Evolutionary conservation across 441 rosid species (phyloP), one percentile per base, ranked within the genome.

Genomic region (Theobroma grandiflorum): DNA sequence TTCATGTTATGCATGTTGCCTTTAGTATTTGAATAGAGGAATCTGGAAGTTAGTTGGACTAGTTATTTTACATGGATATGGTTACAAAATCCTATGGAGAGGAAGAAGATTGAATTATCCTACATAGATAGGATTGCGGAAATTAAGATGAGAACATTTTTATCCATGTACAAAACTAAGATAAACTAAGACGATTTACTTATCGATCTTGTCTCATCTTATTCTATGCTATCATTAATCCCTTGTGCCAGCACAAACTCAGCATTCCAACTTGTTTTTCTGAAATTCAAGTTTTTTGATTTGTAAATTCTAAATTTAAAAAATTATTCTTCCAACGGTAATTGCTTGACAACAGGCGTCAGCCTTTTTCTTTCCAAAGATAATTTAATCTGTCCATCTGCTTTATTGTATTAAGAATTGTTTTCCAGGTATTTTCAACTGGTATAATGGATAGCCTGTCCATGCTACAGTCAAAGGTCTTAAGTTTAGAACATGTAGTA

Each of bases 401-500:
- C 50, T 79, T 50, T 74, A 26, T 50, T 77, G 52, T 58, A 26
- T 42, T 71, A 26, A 52, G 62, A 74, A 59, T 68, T 66, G 47
- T 68, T 75, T 74, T 81, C 0, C 91, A 96, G 99, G 95, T 73
- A 61, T 90, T 96, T 84, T 88, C 97, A 81, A 84, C 88, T 74
- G 91, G 97, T 75, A 79, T 90, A 35, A 89, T 87, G 89, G 94
- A 89, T 80, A 89, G 82, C 78, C 84, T 94, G 82, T 90, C 93
- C 4, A 77, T 81, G 81, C 82, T 96, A 82, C 92, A 90, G 82
- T 90, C 95, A 16, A 96, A 93, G 84, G 91, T 96, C 49, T 83
- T 86, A 55, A 87, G 89, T 87, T 86, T 96, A 82, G 99, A 94
- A 83, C 87, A 88, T 84, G 93, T 89, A 74, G 89, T 91, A 62